Base-by-base conservation (phyloP, 768 basidiomycete genomes). In the Tulasnella sp. region DNA sequence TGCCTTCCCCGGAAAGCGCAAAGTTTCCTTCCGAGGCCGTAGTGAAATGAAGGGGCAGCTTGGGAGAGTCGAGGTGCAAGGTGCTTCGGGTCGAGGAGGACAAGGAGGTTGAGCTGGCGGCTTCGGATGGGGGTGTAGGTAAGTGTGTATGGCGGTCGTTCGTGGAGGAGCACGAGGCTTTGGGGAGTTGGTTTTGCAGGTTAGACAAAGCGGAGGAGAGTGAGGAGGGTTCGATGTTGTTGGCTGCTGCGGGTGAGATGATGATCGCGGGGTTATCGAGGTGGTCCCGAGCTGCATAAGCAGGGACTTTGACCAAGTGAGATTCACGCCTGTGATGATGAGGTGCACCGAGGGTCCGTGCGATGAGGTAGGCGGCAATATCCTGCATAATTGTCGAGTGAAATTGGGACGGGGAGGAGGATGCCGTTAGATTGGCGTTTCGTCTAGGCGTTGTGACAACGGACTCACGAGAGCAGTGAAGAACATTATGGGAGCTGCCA, bases 401-500 rank as follows among this genome's bases (percentile, higher is more conserved):
- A 39, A 38, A 42, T n/a, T 19, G 52, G 7, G 2, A 24, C 27
- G 62, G 62, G 19, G 72, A 21, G 8, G 72, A 31, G 39, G 7
- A 74, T 74, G 72, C 38, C 72, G 72, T 39, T 21, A 46, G 39
- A 42, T 39, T n/a, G 39, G 71, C 34, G 71, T 73, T 73, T n/a
- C 34, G 39, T 39, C 44, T n/a, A 12, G 36, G 72, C 44, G 72
- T 46, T 19, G 44, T 46, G 72, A 46, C 44, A 40, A 40, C 39
- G 34, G n/a, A 74, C 78, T 79, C 42, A 79, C 78, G 10, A 79
- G 78, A 39, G 56, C 56, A 4, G 78, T 27, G 42, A 79, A 74
- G 78, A 79, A 72, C n/a, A 79, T 72, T n/a, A 79, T 79, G 31
- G 78, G 78, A 19, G 78, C 78, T 38, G 71, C 44, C 24, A 79